Base-by-base conservation (phyloP, 2,329 filamentous ascomycete genomes). In the Fragosphaeria purpurea region DNA sequence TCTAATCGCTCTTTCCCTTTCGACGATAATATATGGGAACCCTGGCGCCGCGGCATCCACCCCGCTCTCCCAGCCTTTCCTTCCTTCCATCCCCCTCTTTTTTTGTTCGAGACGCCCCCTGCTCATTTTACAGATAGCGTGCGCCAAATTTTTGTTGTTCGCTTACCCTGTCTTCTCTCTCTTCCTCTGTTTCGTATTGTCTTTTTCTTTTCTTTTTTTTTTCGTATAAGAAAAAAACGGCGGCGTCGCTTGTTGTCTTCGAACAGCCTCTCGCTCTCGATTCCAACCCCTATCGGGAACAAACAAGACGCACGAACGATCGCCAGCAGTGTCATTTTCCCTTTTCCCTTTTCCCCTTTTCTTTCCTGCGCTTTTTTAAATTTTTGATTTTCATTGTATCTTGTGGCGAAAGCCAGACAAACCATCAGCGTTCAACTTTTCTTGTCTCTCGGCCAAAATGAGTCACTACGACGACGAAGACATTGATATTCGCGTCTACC, bases 391-490 rank as follows among this genome's bases (percentile, higher is more conserved):
- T 22, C 3, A 22, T 22, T 22, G 22, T 22, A 3, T 22, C 3
- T 22, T 22, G 22, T 3, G 22, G 22, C 3, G 22, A 22, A 22
- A 22, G 22, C 22, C 22, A 22, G 22, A 22, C 22, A 22, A 22
- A 22, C 22, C 22, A 22, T 22, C 22, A 22, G 22, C 22, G 10
- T 30, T 42, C 22, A n/a, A 41, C 22, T 11, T 31, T 6, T 39
- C n/a, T 12, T 6, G 38, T 40, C 31, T 7, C 22, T 30, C 41
- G 22, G 12, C 46, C 51, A 52, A 38, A 11, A 57, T 56, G 55
- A 55, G 53, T 52, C 72, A 71, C 59, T 75, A 72, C 58, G 69
- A 72, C 50, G 71, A 75, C 37, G 76, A 79, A 34, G 77, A 81
- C 44, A 59, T 78, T 47, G 72, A 80, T 57, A 69, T 80, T 56